Base-by-base conservation (phyloP, 1,139 yeast genomes). In the Yamadazyma siamensis region DNA sequence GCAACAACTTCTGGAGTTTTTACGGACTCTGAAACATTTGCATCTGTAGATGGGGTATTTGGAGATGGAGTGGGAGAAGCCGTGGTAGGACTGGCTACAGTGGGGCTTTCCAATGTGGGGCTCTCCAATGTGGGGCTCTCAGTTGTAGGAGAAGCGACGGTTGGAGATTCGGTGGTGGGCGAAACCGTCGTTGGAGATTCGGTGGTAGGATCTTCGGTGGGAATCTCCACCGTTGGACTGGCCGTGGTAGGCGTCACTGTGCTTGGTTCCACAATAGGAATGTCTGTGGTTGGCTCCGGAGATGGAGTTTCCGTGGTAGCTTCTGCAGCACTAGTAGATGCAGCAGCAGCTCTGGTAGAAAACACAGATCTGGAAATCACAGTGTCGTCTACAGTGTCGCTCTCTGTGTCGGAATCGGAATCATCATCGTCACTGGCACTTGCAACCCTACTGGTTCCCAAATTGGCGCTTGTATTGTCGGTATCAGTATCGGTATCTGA, bases 81-180 rank as follows among this genome's bases (percentile, higher is more conserved):
- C 9, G 20, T 18, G 20, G 20, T 18, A 8, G 20, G 20, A 10
- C 20, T 13, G 12, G 28, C 3, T 6, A 6, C 13, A 14, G 13
- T 21, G 12, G 27, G 13, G 27, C 17, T 25, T n/a, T 16, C 18
- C 13, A 35, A 12, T 11, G 41, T 14, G 10, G 35, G 8, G 38
- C 10, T 25, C 29, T 20, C 6, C 31, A 14, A 16, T 29, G n/a
- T 11, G 26, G 3, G 14, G n/a, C n/a, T n/a, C n/a, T n/a, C n/a
- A n/a, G n/a, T n/a, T n/a, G n/a, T n/a, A n/a, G n/a, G n/a, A n/a
- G n/a, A n/a, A n/a, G n/a, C n/a, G n/a, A n/a, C n/a, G n/a, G n/a
- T n/a, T n/a, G n/a, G n/a, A n/a, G n/a, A n/a, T n/a, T n/a, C n/a
- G n/a, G n/a, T n/a, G n/a, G n/a, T n/a, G n/a, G n/a, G n/a, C n/a